Evolutionary conservation across 1,139 yeast genomes (phyloP).

Genomic region (Zygoascus hellenicus): DNA sequence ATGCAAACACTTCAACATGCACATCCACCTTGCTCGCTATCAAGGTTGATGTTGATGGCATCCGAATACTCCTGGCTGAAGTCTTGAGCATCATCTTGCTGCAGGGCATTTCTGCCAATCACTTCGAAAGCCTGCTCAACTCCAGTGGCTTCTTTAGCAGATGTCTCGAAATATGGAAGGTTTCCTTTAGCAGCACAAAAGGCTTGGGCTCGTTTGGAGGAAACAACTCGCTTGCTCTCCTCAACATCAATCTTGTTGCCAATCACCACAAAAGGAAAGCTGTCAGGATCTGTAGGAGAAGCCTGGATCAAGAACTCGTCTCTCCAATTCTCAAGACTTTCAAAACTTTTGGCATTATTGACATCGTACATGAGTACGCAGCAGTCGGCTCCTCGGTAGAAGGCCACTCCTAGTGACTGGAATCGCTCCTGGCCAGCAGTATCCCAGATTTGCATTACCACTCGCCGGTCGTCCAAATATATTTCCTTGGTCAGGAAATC

Average conservation of each 20-base stretch:
- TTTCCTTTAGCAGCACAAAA: slow-evolving; percentile 83
- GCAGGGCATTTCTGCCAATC: slow-evolving; percentile 90
- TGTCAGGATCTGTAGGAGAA: slow-evolving; percentile 87
- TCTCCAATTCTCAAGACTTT: slow-evolving; percentile 84
- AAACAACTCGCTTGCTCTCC: slow-evolving; percentile 78
- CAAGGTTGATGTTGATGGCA: slow-evolving; percentile 91
- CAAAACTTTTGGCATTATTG: slow-evolving; percentile 87
- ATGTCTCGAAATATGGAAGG: slow-evolving; percentile 88
- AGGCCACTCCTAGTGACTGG: slow-evolving; percentile 95
- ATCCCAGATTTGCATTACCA: slow-evolving; percentile 85
- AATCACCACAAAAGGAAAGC: slow-evolving; percentile 88
- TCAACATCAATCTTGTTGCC: slow-evolving; percentile 96
- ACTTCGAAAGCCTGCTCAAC: slow-evolving; percentile 96
- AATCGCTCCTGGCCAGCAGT: slow-evolving; percentile 87
- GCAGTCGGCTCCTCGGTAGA: slow-evolving; percentile 97
- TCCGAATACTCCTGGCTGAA: slow-evolving; percentile 92
- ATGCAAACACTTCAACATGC: slow-evolving; percentile 47
- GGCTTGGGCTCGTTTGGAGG: slow-evolving; percentile 77
- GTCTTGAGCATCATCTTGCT: slow-evolving; percentile 80
- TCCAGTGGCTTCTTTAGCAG: slow-evolving; percentile 90
- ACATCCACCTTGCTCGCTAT: slow-evolving; percentile 71
- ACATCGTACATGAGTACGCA: slow-evolving; percentile 95
- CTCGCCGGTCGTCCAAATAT: slow-evolving; percentile 71
- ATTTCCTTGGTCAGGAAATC: slow-evolving; percentile 93
- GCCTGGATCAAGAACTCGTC: slow-evolving; percentile 94